Conservation (phyloP, 345 rosid genomes). For the Gossypioides kirkii region DNA sequence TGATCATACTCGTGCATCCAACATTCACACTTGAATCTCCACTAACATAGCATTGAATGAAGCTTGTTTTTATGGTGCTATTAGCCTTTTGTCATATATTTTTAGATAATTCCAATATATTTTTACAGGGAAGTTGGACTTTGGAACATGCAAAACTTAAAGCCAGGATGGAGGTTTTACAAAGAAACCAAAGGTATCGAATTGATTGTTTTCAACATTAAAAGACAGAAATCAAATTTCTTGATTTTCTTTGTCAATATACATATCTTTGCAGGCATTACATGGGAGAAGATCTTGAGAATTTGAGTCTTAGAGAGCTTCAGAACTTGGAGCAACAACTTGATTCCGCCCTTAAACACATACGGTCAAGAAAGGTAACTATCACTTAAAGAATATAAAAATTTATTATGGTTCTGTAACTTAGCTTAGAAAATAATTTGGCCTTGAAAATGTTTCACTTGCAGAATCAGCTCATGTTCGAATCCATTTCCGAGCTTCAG, state of each 20-base stretch:
- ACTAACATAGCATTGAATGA: not conserved
- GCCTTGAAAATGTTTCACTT: not conserved
- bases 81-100: not conserved
- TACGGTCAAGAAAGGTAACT: conserved; percentile 74
- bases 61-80: not conserved
- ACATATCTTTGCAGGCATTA: conserved; percentile 45
- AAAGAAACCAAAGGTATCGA: conserved; percentile 68
- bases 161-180: conserved; percentile 79
- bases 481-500: conserved; percentile 78
- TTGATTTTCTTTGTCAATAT: not conserved
- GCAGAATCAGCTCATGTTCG: conserved; percentile 45
- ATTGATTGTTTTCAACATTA: not conserved
- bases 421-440: not conserved
- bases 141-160: conserved; percentile 86
- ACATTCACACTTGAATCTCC: not conserved
- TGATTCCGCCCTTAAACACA: conserved; percentile 70
- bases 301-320: conserved; percentile 39
- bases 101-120: not conserved
- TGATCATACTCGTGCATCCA: not conserved
- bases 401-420: not conserved
- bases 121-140: conserved; percentile 67
- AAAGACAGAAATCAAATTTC: not conserved
- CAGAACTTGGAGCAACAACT: conserved; percentile 84
- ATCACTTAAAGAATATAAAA: conserved; percentile 23
- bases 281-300: conserved; percentile 81